Evolutionary conservation across 352 stramenopile species (phyloP).

Genomic region (Globisporangium acanthophoron): DNA sequence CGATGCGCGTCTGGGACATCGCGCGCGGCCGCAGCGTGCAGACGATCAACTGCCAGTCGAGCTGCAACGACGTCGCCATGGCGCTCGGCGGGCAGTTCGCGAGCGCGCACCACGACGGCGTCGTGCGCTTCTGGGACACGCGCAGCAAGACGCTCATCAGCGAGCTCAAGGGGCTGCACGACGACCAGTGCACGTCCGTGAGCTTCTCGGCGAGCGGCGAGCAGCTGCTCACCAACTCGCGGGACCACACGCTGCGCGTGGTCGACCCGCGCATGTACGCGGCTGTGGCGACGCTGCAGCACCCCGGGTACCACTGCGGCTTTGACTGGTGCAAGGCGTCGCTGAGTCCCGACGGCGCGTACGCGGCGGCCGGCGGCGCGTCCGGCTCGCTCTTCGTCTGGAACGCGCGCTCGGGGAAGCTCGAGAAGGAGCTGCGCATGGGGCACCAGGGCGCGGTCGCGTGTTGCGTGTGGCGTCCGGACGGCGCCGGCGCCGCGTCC

Average conservation of each 20-base stretch:
- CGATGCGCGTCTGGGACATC: constrained; percentile 77
- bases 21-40: constrained; percentile 55
- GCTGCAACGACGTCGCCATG: constrained; percentile 76
- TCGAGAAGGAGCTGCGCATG: constrained; percentile 50
- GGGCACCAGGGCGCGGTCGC: constrained; percentile 67
- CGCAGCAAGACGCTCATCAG: constrained; percentile 45
- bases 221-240: constrained; percentile 65
- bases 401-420: constrained; percentile 41
- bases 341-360: constrained; percentile 63
- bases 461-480: constrained; percentile 69
- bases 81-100: constrained; percentile 55
- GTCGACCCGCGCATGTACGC: constrained; percentile 65
- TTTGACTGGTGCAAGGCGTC: constrained; percentile 81
- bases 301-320: constrained; percentile 57
- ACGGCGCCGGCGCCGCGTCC: constrained; percentile 56
- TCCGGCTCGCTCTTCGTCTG: constrained; percentile 59
- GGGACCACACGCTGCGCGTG: constrained; percentile 63
- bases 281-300: constrained; percentile 33
- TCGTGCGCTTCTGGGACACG: constrained; percentile 74
- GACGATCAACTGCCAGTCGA: constrained; percentile 71
- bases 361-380: constrained; percentile 46
- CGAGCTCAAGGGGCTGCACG: constrained; percentile 51
- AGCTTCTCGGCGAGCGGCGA: constrained; percentile 41
- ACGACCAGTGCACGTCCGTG: constrained; percentile 70
- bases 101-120: constrained; percentile 74